Percentiles rank a stretch among this genome's conserved stretches.
These are phyloP conservation scores for Trichoderma parareesei DNA, from an alignment of 495 filamentous ascomycete genomes.

Conservation along the genomic window DNA sequence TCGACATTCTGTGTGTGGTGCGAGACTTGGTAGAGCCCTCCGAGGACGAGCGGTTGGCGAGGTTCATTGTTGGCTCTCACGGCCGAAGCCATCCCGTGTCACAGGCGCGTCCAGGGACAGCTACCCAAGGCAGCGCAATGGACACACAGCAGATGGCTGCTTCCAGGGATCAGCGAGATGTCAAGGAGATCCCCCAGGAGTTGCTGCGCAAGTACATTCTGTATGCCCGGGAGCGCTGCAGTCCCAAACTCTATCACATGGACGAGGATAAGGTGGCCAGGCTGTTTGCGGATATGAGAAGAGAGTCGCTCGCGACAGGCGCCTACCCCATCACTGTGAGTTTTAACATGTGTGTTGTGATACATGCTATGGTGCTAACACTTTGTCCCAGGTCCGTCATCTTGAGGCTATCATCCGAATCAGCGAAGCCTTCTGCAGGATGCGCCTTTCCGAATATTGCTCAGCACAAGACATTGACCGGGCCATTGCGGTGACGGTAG, in stretches of 20 bases:
- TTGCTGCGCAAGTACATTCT: conserved; percentile 94
- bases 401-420: conserved; percentile 96
- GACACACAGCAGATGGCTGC: background rate
- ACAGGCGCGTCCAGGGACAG: conserved; percentile 33
- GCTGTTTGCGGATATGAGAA: conserved; percentile 91
- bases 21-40: conserved; percentile 92
- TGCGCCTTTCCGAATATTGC: conserved; percentile 92
- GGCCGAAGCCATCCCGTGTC: conserved; percentile 77
- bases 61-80: conserved; percentile 92
- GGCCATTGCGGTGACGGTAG: conserved; percentile 93
- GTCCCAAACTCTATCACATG: conserved; percentile 93
- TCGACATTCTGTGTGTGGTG: conserved; percentile 96
- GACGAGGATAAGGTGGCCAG: conserved; percentile 95
- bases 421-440: conserved; percentile 84
- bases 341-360: conserved; percentile 7
- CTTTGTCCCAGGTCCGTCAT: conserved; percentile 69
- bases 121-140: conserved; percentile 15
- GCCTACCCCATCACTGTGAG: conserved; percentile 96
- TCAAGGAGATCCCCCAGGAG: conserved; percentile 83
- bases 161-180: conserved; percentile 28
- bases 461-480: conserved; percentile 85
- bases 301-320: conserved; percentile 85
- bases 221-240: conserved; percentile 84
- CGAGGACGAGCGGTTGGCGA: conserved; percentile 92
- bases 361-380: conserved; percentile 16